Evolutionary conservation across 345 rosid species (phyloP), one percentile per base, ranked within the genome.

Genomic region (Dovyalis caffra): DNA sequence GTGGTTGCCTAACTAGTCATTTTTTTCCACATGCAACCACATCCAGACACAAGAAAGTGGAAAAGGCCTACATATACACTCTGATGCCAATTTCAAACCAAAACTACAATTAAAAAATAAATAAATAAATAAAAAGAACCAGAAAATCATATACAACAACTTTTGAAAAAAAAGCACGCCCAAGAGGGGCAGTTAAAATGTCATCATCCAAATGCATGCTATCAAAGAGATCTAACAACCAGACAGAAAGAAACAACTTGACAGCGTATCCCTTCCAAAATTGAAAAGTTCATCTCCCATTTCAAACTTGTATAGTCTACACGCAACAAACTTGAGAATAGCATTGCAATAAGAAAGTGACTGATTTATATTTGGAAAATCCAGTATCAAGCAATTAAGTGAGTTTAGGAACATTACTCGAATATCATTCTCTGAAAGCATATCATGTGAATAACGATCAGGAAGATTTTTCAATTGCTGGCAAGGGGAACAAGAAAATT

Each of bases 351-450:
- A 28, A 15, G 18, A 32, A 56, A 69, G 33, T 8, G 1, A 67
- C 3, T 43, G 29, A 35, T 28, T 11, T 61, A 37, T 66, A 61
- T 29, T 60, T 11, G 12, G 45, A 31, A 51, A 76, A 72, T 73
- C 67, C 14, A 71, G 69, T 2, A 72, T 20, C 64, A 76, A 37
- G 16, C 66, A 25, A 76, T 23, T 21, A 61, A 51, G 65, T 10
- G 6, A 37, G 33, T 8, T 15, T 33, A 64, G 40, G 15, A 79
- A 65, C 28, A 58, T 72, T 70, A 95, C 99, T 93, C 71, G 87
- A 77, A 95, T 83, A 76, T 95, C 99, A 77, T 74, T 88, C 72
- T 80, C 87, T 15, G 97, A 89, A 66, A 95, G 97, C 87, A 82
- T 83, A 81, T 95, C 92, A 86, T 93, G 99, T 66, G 84, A 81